Base-by-base conservation (phyloP, 2,329 filamentous ascomycete species). In the Fusarium tricinctum region DNA sequence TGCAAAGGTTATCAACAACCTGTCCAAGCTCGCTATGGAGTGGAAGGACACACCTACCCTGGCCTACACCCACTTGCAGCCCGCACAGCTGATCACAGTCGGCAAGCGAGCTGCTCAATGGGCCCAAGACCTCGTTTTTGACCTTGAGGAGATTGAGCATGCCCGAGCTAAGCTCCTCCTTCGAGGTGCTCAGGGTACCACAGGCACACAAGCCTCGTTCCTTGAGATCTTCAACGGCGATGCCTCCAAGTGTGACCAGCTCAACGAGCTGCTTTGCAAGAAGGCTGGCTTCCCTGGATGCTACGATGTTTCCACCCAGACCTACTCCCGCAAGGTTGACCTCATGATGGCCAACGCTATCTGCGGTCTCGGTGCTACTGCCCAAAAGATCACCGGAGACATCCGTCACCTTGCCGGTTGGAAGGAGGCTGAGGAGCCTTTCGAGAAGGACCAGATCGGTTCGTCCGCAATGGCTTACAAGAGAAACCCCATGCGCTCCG, bases 331-430 rank as follows among this genome's bases (percentile, higher is more conserved):
- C 64, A 95, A 96, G 81, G 90, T 97, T 52, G 94, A 97, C 76
- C 84, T 92, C 39, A 23, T 58, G 55, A 84, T 97, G 15, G 86
- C 90, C 72, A 94, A 96, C 75, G 92, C 92, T 8, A 82, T 97
- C 20, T 85, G 87, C 30, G 92, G 89, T 2, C 89, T 97, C 47
- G 94, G 92, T 30, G 86, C 92, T n/a, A 93, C 92, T 0, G 92
- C 88, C 0, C 75, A 76, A 75, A 65, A 57, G 61, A 95, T 97
- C 63, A 87, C 88, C 35, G 85, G 86, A 48, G 92, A 95, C 73
- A 91, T 96, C 66, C 85, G 92, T 45, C 90, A 92, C 75, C 82
- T 95, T 43, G 91, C 91, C 5, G 84, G 87, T 72, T 86, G 89
- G 80, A 97, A 97, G 84, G 64, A 97, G 78, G 83, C 96, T 54